Evolutionary conservation across 2,329 filamentous ascomycete genomes (phyloP).

Genomic region (Fusarium sp.): DNA sequence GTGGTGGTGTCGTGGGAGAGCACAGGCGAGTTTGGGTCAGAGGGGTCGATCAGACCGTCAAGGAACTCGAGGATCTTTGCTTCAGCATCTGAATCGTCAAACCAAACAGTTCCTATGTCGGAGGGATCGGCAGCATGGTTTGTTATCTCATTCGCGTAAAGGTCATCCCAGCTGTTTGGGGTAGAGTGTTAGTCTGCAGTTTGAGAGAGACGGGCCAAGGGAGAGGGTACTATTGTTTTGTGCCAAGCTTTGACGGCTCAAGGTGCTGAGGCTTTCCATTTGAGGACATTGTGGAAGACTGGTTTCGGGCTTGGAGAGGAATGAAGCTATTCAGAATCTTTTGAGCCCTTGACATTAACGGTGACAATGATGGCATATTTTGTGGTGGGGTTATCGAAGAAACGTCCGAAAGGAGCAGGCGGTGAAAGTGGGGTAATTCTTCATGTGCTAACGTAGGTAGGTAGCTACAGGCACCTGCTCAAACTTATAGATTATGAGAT

Average conservation of each 20-base stretch:
- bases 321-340: constrained; percentile 20
- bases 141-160: constrained; percentile 76
- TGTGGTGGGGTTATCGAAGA: constrained; percentile 39
- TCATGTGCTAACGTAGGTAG: not conserved
- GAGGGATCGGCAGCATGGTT: constrained; percentile 78
- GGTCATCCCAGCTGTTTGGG: constrained; percentile 73
- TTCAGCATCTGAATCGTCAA: constrained; percentile 91
- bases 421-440: constrained; percentile 35
- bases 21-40: constrained; percentile 34
- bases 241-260: constrained; percentile 82
- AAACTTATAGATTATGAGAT: not conserved
- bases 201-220: not conserved
- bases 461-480: not conserved
- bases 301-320: not conserved
- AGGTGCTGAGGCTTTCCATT: constrained; percentile 69
- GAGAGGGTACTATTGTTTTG: constrained; percentile 83
- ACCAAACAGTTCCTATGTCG: constrained; percentile 94
- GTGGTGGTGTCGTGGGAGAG: constrained; percentile 54
- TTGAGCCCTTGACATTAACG: not conserved
- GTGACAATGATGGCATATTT: constrained; percentile 1
- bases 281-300: constrained; percentile 27
- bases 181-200: constrained; percentile 16
- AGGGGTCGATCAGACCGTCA: constrained; percentile 49
- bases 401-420: constrained; percentile 37
- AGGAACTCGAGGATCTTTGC: constrained; percentile 80